Evolutionary conservation across 805 yeast genomes (phyloP), one percentile per base, ranked within the genome.

Genomic region (Nakazawaea wyomingensis): DNA sequence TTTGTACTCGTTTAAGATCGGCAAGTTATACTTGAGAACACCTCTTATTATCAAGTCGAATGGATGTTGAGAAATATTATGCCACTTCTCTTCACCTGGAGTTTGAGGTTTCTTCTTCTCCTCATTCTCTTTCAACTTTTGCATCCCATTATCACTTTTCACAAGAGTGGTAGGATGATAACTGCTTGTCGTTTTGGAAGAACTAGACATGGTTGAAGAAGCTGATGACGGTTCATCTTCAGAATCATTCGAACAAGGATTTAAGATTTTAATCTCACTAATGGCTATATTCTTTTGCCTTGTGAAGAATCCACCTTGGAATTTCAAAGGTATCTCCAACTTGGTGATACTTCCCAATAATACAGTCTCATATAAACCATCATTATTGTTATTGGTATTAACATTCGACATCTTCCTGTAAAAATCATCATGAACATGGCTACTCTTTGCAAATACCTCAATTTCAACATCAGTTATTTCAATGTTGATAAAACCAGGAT

Each of bases 11-110:
- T 62, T 62, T 26, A 72, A 66, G 49, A 90, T 68, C 1, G 96
- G 93, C 41, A 89, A 67, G 39, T 74, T 76, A 61, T 91, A 91
- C 54, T 76, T 79, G 57, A 91, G 71, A 18, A 82, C 79, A 1
- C 98, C 98, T 39, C 95, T 69, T 3, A 91, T 71, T 17, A 88
- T 84, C 50, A 91, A 66, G 47, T 88, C 96, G 59, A 90, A 91
- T 10, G 96, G 96, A 55, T 85, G 76, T 47, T 78, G 75, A 9
- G 83, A 78, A 10, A 91, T 76, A 10, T 69, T 67, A 40, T 76
- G 74, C 98, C 98, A 90, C 54, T 80, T 80, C 42, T 73, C 63
- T 22, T 52, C 21, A 13, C 49, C 50, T 5, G 41, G 44, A 26
- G 29, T 36, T 6, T 41, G 38, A n/a, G 43, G 43, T 11, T 20